Evolutionary conservation across 129 eudicot genomes (phyloP).

Genomic region (Lactuca saligna): DNA sequence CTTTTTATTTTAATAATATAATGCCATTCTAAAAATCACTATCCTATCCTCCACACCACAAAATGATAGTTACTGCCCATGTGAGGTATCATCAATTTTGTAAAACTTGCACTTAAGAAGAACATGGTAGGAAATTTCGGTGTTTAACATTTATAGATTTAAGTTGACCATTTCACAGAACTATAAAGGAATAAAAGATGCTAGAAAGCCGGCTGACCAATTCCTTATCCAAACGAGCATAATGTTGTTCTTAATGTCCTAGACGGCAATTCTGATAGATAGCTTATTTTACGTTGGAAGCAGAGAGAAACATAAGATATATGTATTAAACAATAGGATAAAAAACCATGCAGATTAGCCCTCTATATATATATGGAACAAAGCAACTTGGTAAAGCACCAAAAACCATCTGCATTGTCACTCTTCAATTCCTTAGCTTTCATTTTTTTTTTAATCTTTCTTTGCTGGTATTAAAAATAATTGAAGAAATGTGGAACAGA

Average conservation of each 20-base stretch:
- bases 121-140: no score
- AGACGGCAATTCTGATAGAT: background rate
- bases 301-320: background rate
- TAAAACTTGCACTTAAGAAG: background rate
- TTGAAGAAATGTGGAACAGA: constrained; percentile 11
- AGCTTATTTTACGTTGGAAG: background rate
- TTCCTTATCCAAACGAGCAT: no score
- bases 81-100: no score
- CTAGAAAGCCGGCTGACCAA: background rate
- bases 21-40: no score
- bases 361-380: background rate
- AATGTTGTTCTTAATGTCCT: background rate
- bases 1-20: no score
- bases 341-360: background rate
- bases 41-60: no score
- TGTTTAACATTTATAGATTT: background rate
- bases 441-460: no score
- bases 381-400: background rate
- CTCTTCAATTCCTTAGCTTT: background rate
- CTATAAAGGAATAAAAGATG: background rate
- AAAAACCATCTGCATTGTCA: background rate
- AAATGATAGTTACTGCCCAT: no score
- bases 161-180: background rate
- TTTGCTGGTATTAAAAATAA: background rate
- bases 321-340: no score